Base-by-base conservation (phyloP, 2,329 filamentous ascomycete genomes). In the Alternaria incomplexa region DNA sequence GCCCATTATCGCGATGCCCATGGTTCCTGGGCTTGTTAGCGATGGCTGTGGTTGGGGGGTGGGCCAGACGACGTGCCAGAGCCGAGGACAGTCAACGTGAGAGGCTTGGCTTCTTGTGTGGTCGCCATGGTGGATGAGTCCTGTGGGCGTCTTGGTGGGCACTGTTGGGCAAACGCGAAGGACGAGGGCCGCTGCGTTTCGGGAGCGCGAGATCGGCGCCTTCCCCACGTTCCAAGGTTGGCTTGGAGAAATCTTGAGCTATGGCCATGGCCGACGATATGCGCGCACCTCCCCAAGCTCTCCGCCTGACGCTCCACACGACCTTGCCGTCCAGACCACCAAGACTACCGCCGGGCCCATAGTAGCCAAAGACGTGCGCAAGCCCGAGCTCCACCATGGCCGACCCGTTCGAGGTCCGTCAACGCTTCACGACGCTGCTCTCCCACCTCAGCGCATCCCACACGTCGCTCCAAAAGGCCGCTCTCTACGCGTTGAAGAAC, bases 371-470 rank as follows among this genome's bases (percentile, higher is more conserved):
- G 6, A n/a, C 36, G 20, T 20, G 12, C 23, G 22, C 22, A 28
- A 32, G 13, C 45, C 12, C 32, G 32, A 36, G 32, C 32, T 32
- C 28, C 47, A 62, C n/a, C 48, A 91, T 90, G 88, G 87, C 87
- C 47, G 94, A 99, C 82, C 96, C 96, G 6, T 99, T 99, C 81
- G 96, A 98, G 84, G 95, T 98, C 73, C 94, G 96, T 77, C 94
- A 99, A 88, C 93, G 93, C 81, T 99, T 99, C 85, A 97, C 93
- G 56, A 87, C 87, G 56, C 92, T 96, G 79, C 88, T 99, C 23
- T 91, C 96, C 70, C 92, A 96, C 78, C 89, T 99, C 65, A 97
- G 94, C 79, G 96, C 96, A 12, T 95, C 92, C 6, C 91, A 96
- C 61, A 91, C 91, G 13, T 95, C 93, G 13, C 91, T 93, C 2